Conservation (phyloP, 495 filamentous ascomycete species). For the Lichina pygmaea region DNA sequence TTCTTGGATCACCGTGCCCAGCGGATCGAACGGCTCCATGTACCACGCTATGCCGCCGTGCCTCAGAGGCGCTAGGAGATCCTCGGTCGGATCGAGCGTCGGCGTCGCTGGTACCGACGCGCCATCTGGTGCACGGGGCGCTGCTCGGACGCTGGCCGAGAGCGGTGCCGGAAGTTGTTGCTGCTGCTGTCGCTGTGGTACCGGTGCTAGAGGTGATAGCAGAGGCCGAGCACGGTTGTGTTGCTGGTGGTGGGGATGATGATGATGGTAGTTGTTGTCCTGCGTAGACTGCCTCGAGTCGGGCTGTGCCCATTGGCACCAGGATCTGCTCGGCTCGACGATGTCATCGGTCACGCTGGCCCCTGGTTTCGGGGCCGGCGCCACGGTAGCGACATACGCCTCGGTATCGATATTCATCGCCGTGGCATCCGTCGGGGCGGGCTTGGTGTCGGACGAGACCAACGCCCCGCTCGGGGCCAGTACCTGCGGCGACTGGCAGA, state of each 20-base stretch:
- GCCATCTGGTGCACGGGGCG: no score
- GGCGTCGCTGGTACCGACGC: conserved; percentile 13
- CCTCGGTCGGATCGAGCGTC: conserved; percentile 20
- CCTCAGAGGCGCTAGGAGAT: conserved; percentile 27
- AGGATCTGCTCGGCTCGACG: neutral
- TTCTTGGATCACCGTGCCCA: conserved; percentile 48
- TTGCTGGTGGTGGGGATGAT: no score
- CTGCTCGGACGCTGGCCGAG: no score
- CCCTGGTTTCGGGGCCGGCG: neutral
- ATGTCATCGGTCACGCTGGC: neutral
- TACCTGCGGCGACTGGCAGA: no score
- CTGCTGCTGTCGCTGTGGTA: no score
- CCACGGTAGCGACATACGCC: neutral
- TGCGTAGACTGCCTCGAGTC: neutral
- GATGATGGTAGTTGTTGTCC: no score
- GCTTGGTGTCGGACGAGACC: neutral
- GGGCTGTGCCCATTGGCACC: neutral
- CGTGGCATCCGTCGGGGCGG: neutral
- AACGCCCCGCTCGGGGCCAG: no score
- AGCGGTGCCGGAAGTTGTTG: neutral
- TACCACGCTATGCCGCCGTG: conserved; percentile 75
- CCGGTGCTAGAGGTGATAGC: no score
- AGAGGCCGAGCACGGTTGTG: no score
- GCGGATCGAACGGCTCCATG: conserved; percentile 50
- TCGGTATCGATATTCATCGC: neutral